Percentiles rank a stretch among this genome's conserved stretches.
Conservation (phyloP, 83 land plant genomes). For the Thuja plicata region DNA sequence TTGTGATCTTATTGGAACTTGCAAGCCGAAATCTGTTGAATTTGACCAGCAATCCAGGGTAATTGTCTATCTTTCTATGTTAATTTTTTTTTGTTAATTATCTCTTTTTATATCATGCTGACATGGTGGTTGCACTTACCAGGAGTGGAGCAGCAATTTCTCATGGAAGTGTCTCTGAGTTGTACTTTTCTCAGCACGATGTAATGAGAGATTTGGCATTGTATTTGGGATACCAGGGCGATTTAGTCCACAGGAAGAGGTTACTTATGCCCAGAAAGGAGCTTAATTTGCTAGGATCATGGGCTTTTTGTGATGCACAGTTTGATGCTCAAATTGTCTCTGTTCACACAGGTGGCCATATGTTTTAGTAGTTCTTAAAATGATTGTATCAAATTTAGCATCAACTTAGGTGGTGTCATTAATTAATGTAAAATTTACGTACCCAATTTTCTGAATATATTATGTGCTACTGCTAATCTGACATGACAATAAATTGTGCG, state of each 20-base stretch:
- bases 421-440: too few species aligned
- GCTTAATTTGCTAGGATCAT: conserved; percentile 42
- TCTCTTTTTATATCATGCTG: not conserved
- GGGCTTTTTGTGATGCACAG: conserved; percentile 32
- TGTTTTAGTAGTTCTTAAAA: not conserved
- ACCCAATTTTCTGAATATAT: too few species aligned
- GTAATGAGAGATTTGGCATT: conserved; percentile 63
- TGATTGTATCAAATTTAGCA: not conserved
- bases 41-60: not conserved
- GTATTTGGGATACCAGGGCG: conserved; percentile 23
- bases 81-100: not conserved
- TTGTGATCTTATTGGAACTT: too few species aligned
- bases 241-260: conserved; percentile 19
- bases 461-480: too few species aligned
- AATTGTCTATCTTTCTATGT: too few species aligned
- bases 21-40: too few species aligned
- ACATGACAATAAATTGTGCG: too few species aligned
- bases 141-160: conserved; percentile 40
- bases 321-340: conserved; percentile 62
- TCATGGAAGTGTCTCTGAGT: conserved; percentile 37
- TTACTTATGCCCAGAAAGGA: conserved; percentile 59
- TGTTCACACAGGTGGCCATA: conserved; percentile 45
- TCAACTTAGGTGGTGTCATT: not conserved
- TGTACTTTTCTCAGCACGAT: conserved; percentile 58
- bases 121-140: not conserved